A percentile compares a stretch with the other conserved stretches of the same genome.
Conservation (phyloP, 2,329 filamentous ascomycete species). For the Beauveria brongniartii region DNA sequence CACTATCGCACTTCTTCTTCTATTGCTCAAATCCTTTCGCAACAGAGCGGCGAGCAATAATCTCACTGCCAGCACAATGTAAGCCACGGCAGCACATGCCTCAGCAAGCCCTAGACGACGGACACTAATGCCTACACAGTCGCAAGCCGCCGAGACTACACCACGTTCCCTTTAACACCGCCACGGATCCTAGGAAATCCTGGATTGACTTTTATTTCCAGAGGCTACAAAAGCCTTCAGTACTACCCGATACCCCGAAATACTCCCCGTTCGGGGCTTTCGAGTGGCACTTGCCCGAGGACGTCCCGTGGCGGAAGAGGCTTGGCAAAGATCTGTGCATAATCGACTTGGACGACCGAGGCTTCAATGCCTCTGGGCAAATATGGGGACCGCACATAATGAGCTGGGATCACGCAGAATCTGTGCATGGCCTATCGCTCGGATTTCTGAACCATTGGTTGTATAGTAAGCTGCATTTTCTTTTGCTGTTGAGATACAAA, state of each 20-base stretch:
- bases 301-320: conserved; percentile 23
- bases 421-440: conserved; percentile 29
- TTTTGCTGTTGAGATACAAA: too few species aligned
- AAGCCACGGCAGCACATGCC: neutral
- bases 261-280: conserved; percentile 27
- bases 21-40: neutral
- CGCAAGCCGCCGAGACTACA: neutral
- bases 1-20: neutral
- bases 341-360: conserved; percentile 36
- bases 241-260: conserved; percentile 18
- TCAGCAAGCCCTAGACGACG: neutral
- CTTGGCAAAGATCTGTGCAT: conserved; percentile 35
- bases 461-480: conserved; percentile 25
- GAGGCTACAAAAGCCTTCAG: conserved; percentile 23
- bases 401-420: conserved; percentile 26
- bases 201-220: conserved; percentile 26
- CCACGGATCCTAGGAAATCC: conserved; percentile 16
- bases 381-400: conserved; percentile 28
- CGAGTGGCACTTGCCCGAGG: conserved; percentile 22
- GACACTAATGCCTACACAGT: neutral
- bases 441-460: conserved; percentile 38
- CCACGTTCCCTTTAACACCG: neutral
- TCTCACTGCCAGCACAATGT: neutral
- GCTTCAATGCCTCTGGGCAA: conserved; percentile 27
- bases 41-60: neutral